Evolutionary conservation across 1,139 yeast species (phyloP).

Genomic region (Geotrichum europaeum): DNA sequence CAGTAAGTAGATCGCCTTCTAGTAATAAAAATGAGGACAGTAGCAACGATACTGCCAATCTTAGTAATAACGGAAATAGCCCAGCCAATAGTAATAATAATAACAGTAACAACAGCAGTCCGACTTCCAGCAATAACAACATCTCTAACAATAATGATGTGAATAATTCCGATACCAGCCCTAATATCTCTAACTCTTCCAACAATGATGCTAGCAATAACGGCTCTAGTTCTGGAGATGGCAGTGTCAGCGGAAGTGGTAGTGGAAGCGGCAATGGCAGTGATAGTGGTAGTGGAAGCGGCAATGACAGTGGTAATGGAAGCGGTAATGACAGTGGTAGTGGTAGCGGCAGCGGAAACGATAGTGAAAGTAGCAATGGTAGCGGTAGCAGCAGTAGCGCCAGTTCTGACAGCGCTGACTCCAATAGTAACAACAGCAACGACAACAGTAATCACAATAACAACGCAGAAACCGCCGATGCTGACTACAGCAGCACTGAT

Average conservation of each 20-base stretch:
- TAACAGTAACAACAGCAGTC: background rate
- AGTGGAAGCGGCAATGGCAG: background rate
- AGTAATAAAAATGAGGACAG: background rate
- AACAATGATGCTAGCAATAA: background rate
- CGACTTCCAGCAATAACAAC: background rate
- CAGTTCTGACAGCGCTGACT: background rate
- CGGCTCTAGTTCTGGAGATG: background rate
- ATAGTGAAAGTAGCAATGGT: background rate
- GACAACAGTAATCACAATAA: background rate
- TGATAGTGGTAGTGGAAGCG: background rate
- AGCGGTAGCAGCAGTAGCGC: background rate
- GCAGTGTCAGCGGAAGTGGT: background rate
- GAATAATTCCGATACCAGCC: background rate
- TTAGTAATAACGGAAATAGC: too few species aligned
- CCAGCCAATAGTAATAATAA: background rate
- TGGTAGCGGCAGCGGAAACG: background rate
- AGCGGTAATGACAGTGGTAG: background rate
- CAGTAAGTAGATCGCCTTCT: background rate
- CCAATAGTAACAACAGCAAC: background rate
- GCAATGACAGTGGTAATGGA: background rate
- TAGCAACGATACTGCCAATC: background rate
- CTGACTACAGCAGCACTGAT: background rate
- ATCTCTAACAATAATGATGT: background rate
- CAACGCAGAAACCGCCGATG: background rate
- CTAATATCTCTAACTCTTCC: background rate